Conservation (phyloP, 2,329 filamentous ascomycete genomes). For the Epichloe gansuensis region DNA sequence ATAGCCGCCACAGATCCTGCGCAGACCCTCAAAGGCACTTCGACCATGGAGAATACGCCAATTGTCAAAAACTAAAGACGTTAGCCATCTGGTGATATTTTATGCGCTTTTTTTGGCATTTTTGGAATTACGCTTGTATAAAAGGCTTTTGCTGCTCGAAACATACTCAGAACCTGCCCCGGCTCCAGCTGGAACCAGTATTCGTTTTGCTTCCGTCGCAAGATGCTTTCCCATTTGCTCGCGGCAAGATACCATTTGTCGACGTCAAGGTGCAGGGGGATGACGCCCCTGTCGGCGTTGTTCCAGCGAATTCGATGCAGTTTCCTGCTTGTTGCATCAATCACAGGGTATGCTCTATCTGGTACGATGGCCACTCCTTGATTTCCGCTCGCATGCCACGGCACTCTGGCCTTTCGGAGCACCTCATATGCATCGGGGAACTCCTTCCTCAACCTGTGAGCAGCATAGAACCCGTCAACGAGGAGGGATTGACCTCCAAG, state of each 20-base stretch:
- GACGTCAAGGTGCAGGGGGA: conserved; percentile 42
- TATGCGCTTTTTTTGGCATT: neutral
- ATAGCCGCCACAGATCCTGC: conserved; percentile 85
- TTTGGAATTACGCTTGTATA: too few species aligned
- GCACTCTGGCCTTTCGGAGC: conserved; percentile 46
- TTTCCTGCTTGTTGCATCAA: conserved; percentile 42
- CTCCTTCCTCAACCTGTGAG: conserved; percentile 42
- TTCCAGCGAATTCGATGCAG: conserved; percentile 74
- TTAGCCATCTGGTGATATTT: neutral
- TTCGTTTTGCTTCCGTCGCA: conserved; percentile 53
- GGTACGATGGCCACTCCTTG: conserved; percentile 71
- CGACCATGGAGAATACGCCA: conserved; percentile 89
- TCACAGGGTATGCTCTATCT: conserved; percentile 55
- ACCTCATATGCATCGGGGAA: conserved; percentile 43
- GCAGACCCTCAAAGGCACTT: conserved; percentile 67
- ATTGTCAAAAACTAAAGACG: conserved; percentile 71
- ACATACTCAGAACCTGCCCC: conserved; percentile 61
- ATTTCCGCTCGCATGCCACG: conserved; percentile 84
- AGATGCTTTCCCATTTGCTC: conserved; percentile 56
- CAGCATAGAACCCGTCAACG: conserved; percentile 75
- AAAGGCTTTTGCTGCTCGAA: neutral
- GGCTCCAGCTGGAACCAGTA: conserved; percentile 75
- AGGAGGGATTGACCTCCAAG: conserved; percentile 68
- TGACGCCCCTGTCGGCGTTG: conserved; percentile 69
- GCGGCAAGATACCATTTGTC: conserved; percentile 70